Base-by-base conservation (phyloP, 2,329 filamentous ascomycete species). In the Rhynchosporium agropyri region DNA sequence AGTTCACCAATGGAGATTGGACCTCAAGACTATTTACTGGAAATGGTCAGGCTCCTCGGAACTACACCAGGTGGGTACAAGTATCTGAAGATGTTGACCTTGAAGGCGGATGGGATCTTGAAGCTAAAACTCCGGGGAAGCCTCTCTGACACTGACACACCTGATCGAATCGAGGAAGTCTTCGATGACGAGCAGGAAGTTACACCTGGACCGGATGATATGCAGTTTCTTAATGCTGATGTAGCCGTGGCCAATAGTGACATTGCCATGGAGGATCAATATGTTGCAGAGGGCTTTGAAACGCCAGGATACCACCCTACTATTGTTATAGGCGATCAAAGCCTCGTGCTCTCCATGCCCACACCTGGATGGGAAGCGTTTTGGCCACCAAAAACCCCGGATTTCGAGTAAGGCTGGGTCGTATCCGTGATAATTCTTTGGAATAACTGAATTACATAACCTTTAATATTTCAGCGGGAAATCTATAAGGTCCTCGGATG, bases 11-110 rank as follows among this genome's bases (percentile, higher is more conserved):
- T 67, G 56, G 58, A 63, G 46, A 59, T 65, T 15, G 65, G 63
- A 2, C 65, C 65, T 12, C 38, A 58, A 28, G 63, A 67, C 48
- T 65, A 65, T 57, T 36, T 65, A 20, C 56, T 63, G 50, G 65
- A 67, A 48, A 29, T 67, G 20, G 48, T 63, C 28, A 55, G 65
- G 28, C 43, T 67, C 3, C 33, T 67, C 8, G 61, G 57, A 10
- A 48, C 56, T 1, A 58, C 43, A 7, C 45, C 57, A 12, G 65
- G 65, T 15, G 65, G 65, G 4, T 49, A 51, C 38, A 66, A 63
- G 33, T 66, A 62, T 20, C 26, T 65, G 46, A 65, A 51, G 40
- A 48, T 62, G 36, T 46, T 65, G 15, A 51, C 49, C 12, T 42
- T 31, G 33, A 63, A 63, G 42, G 42, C 40, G 6, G 56, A 63